These are phyloP conservation scores for Geotrichum phurueaensis DNA, from an alignment of 1,139 yeast species.

Conservation along the genomic window DNA sequence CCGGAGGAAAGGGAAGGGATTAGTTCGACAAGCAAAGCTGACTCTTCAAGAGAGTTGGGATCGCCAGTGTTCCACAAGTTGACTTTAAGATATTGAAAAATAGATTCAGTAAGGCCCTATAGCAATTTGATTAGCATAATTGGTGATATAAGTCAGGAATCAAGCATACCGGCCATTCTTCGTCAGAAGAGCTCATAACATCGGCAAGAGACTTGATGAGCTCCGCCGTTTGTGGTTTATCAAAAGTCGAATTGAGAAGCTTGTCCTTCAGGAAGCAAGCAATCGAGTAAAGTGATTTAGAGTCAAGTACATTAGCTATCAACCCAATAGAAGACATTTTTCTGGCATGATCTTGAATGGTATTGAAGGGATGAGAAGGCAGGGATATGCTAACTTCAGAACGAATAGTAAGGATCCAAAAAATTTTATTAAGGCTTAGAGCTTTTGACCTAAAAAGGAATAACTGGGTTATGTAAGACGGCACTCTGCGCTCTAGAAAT, in stretches of 20 bases:
- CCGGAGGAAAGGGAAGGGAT: conserved; percentile 12
- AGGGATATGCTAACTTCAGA: background rate
- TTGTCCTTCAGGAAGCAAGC: conserved; percentile 11
- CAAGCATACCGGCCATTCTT: conserved; percentile 11
- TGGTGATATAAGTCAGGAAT: background rate
- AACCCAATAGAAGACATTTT: conserved; percentile 13
- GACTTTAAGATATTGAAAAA: conserved; percentile 1
- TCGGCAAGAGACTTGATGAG: conserved; percentile 10
- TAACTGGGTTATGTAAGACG: background rate
- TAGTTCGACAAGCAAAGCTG: conserved; percentile 9
- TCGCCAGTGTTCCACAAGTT: background rate
- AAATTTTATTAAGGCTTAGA: background rate
- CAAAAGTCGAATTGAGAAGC: conserved; percentile 1
- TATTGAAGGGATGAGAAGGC: background rate
- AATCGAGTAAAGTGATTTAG: conserved; percentile 8
- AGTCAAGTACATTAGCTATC: conserved; percentile 11
- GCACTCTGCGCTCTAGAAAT: background rate
- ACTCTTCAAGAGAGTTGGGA: background rate
- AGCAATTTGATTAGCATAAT: background rate
- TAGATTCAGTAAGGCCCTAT: conserved; percentile 6
- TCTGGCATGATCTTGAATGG: background rate
- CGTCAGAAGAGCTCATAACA: background rate
- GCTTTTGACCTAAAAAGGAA: background rate
- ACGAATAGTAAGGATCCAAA: background rate
- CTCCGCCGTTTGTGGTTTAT: background rate